Base-by-base conservation (phyloP, 805 yeast species). In the Wickerhamiella azymoides region DNA sequence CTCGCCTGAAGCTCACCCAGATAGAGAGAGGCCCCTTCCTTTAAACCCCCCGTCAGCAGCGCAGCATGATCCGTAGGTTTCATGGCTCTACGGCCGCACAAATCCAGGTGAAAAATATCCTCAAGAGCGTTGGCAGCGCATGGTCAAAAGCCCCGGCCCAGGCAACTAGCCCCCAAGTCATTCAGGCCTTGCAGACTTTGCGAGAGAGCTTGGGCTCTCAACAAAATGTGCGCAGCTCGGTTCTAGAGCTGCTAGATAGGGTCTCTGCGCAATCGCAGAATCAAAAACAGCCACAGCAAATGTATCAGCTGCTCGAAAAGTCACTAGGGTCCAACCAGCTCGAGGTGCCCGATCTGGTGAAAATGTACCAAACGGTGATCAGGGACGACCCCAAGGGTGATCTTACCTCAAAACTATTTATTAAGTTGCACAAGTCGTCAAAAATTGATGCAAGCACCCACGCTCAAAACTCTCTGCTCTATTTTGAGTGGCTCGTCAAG, bases 391-490 rank as follows among this genome's bases (percentile, higher is more conserved):
- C 49, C 2, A 36, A 39, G n/a, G 47, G 48, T 16, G 43, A 49
- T 7, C 47, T 52, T 14, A 49, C 53, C 2, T 52, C 59, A 1
- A 45, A 45, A 45, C 50, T 57, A 13, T 58, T 54, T 44, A 33
- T 56, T 39, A 45, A 46, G 10, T 42, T 58, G 9, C 49, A 51
- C 40, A 49, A 52, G n/a, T 48, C 50, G 21, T 24, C 54, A 8
- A 38, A 39, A 14, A 19, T 55, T 2, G 14, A 43, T 6, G 17
- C 27, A 0, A 28, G 28, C 2, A 51, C 48, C 9, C 45, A 46
- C 14, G 43, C 54, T 2, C 41, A 45, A 25, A 59, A 58, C 38
- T 60, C 58, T 2, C 19, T 50, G 28, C 37, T 45, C 5, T 60
- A 51, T 47, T 51, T 51, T 40, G 26, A 36, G 35, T 43, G 51